Base-by-base conservation (phyloP, 140 eudicot species). In the Oenanthe javanica region DNA sequence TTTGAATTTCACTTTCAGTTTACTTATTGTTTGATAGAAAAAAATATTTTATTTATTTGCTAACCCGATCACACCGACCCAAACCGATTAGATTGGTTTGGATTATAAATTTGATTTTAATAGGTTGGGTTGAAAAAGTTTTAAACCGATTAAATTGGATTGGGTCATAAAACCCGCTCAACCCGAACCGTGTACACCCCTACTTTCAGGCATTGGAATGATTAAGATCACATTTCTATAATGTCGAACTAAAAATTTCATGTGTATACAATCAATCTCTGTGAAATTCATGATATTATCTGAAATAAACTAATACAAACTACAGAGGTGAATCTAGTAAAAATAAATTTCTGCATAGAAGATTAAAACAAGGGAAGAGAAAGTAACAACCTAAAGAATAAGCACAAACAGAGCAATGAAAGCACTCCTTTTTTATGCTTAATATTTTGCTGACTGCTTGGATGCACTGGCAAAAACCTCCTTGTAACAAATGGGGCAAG, bases 401-500 rank as follows among this genome's bases (percentile, higher is more conserved):
- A 77, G 48, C 23, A 77, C 31, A 79, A 79, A 36, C 79, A 19
- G 75, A 57, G 38, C 80, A 79, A 57, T 69, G 43, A 27, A 67
- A 14, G 73, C 73, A 67, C 2, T 31, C 73, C 73, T 13, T 67
- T 67, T 67, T 4, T 67, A 48, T 48, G 50, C 81, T 81, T 18
- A 14, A 27, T 54, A 67, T 15, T 83, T 48, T 79, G 71, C 85
- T 90, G 71, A 89, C 47, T 81, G 80, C 84, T 90, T 92, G 46
- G 95, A 84, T 55, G 81, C 84, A 72, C 82, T 78, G 52, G 84
- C 72, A 72, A 78, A 80, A 81, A 93, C 98, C 71, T 93, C 97
- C 87, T 89, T 93, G 90, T 93, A 93, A 83, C 98, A 93, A 81
- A 93, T 88, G 43, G 98, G 98, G 88, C 98, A 93, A 40, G 98